Evolutionary conservation across 1,284 basidiomycete species (phyloP).

Genomic region (Laetiporus sulphureus): DNA sequence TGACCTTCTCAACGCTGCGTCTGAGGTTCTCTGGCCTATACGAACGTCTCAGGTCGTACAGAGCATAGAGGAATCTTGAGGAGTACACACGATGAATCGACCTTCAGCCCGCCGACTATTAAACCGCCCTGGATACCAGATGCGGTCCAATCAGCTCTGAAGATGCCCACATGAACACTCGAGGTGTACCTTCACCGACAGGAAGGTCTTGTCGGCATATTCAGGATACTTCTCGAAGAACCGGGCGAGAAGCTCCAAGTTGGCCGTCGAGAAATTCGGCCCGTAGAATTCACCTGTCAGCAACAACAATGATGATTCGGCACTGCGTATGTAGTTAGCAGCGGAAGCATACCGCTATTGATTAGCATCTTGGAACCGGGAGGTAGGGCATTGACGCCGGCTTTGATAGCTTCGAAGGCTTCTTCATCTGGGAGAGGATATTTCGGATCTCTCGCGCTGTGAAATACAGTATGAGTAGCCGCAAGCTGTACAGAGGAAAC

Average conservation of each 20-base stretch:
- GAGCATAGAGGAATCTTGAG: not conserved
- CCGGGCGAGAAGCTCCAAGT: slow-evolving; percentile 34
- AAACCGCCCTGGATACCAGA: too few species aligned
- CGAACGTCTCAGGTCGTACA: not conserved
- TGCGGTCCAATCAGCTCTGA: too few species aligned
- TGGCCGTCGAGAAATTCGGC: slow-evolving; percentile 25
- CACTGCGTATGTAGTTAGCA: not conserved
- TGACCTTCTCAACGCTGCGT: slow-evolving; percentile 31
- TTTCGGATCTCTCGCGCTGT: slow-evolving; percentile 26
- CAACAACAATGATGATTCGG: slow-evolving; percentile 4
- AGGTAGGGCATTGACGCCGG: slow-evolving; percentile 47
- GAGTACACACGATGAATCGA: not conserved
- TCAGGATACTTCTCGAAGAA: slow-evolving; percentile 47
- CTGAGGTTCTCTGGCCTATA: slow-evolving; percentile 35
- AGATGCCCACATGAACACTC: too few species aligned
- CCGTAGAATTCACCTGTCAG: slow-evolving; percentile 36
- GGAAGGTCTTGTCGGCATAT: slow-evolving; percentile 43
- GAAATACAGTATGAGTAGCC: not conserved
- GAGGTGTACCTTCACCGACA: slow-evolving; percentile 38
- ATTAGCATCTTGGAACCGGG: slow-evolving; percentile 40
- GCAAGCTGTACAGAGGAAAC: not conserved
- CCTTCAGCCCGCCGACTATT: too few species aligned
- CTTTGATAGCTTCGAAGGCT: slow-evolving; percentile 57
- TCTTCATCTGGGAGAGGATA: slow-evolving; percentile 42
- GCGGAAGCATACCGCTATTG: slow-evolving; percentile 35